phyloP scores from a whole-genome alignment of 1,284 basidiomycete genomes.

The Ganoderma resinaceum region DNA sequence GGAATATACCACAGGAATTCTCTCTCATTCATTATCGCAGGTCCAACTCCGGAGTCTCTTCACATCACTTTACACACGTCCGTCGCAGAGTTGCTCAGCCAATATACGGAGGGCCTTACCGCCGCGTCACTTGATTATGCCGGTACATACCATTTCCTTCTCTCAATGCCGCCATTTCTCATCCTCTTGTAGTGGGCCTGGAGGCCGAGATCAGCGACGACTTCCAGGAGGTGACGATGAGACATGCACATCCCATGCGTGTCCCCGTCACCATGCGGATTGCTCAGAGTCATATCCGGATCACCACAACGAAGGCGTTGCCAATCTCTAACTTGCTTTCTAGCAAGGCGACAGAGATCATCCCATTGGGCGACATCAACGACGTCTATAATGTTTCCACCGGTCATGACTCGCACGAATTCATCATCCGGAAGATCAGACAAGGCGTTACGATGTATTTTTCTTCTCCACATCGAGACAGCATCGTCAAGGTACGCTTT shows the following conservation, averaged over 20 bases:
- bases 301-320: conserved; percentile 71
- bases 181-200: conserved; percentile 51
- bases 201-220: conserved; percentile 61
- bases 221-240: conserved; percentile 70
- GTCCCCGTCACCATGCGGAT: conserved; percentile 70
- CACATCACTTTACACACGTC: conserved; percentile 35
- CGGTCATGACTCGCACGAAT: conserved; percentile 78
- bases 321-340: conserved; percentile 66
- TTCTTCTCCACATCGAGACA: conserved; percentile 70
- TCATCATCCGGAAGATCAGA: conserved; percentile 78
- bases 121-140: conserved; percentile 60
- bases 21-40: conserved; percentile 16
- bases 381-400: conserved; percentile 85
- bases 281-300: conserved; percentile 68
- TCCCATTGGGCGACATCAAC: conserved; percentile 81
- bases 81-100: conserved; percentile 56
- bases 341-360: conserved; percentile 81
- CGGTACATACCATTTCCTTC: conserved; percentile 46
- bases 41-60: conserved; percentile 26
- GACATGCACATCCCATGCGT: conserved; percentile 63
- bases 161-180: background rate
- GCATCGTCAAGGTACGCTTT: conserved; percentile 72
- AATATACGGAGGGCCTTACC: conserved; percentile 55
- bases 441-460: conserved; percentile 76
- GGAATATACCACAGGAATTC: background rate